Base-by-base conservation (phyloP, 345 rosid genomes). In the Cardamine resedifolia region DNA sequence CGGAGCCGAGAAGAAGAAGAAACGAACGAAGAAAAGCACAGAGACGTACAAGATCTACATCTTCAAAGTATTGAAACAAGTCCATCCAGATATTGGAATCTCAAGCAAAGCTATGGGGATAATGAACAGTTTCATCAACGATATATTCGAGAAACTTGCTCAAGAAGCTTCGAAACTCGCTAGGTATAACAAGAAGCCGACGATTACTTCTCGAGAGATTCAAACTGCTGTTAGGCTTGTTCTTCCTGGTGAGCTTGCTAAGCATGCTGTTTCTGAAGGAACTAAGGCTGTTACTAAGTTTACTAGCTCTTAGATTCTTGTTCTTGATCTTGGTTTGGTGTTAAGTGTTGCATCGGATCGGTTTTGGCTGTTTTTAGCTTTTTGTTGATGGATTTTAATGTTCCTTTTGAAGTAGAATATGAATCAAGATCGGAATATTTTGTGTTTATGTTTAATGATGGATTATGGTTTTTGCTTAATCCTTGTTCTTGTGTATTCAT, bases 21-120 rank as follows among this genome's bases (percentile, higher is more conserved):
- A 85, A 86, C 21, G 83, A 2, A 1, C 6, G 10, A 90, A 88
- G 95, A 90, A 88, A 73, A 84, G 82, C 58, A 47, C 24, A 0
- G 95, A 90, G 84, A 88, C 96, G 0, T 86, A 90, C 85, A 90
- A 90, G 90, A 90, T 88, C 81, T 90, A 88, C 71, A 88, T 88
- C 64, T 88, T 88, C 81, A 86, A 85, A 78, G 89, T 85, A 3
- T 26, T 85, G 64, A 85, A 85, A 43, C 89, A 85, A 66, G 87
- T 83, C 21, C 87, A 85, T 12, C 89, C 85, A 0, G 89, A 83
- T 21, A 85, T 85, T 39, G 89, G 89, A 2, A 80, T 85, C 73
- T 83, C 85, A 8, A 81, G 87, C 75, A 85, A 88, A 71, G 88
- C 93, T 4, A 86, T 88, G 93, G 90, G 90, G 18, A 86, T 88